Conservation (phyloP, 495 filamentous ascomycete genomes). For the Ramalina intermedia region DNA sequence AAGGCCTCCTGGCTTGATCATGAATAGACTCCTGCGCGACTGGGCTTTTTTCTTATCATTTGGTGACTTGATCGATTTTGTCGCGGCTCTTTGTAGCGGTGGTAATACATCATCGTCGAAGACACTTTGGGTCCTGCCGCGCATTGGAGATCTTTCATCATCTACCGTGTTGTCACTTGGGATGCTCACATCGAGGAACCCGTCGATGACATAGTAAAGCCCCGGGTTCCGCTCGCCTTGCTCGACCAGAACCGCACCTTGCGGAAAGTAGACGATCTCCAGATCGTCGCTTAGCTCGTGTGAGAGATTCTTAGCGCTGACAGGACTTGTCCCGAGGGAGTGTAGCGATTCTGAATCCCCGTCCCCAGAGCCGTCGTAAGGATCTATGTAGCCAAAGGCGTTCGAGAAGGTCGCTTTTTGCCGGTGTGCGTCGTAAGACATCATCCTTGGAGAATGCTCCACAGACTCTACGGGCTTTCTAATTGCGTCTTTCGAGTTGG, state of each 20-base stretch:
- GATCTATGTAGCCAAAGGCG: slow-evolving; percentile 90
- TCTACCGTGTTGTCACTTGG: slow-evolving; percentile 40
- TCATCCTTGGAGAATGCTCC: slow-evolving; percentile 69
- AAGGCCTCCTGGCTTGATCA: slow-evolving; percentile 90
- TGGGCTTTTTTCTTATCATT: slow-evolving; percentile 31
- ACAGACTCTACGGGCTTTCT: slow-evolving; percentile 54
- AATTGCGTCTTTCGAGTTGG: slow-evolving; percentile 44
- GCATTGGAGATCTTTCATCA: slow-evolving; percentile 18
- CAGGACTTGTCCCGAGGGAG: slow-evolving; percentile 41
- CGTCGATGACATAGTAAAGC: slow-evolving; percentile 94
- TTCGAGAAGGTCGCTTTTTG: slow-evolving; percentile 79
- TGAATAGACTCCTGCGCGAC: slow-evolving; percentile 59
- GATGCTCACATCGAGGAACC: slow-evolving; percentile 84
- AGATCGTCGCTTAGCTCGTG: slow-evolving; percentile 76
- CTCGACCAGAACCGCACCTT: slow-evolving; percentile 90
- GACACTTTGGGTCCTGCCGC: neutral
- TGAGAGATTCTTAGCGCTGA: slow-evolving; percentile 39
- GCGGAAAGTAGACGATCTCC: slow-evolving; percentile 95
- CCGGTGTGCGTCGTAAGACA: slow-evolving; percentile 71
- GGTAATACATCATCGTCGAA: slow-evolving; percentile 30
- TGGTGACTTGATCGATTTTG: slow-evolving; percentile 24
- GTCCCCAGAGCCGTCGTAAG: slow-evolving; percentile 67
- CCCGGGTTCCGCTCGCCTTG: slow-evolving; percentile 93
- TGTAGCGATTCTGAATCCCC: slow-evolving; percentile 78
- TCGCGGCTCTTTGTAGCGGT: slow-evolving; percentile 33